Evolutionary conservation across 306 rosid species (phyloP).

Genomic region (Alnus rubra): DNA sequence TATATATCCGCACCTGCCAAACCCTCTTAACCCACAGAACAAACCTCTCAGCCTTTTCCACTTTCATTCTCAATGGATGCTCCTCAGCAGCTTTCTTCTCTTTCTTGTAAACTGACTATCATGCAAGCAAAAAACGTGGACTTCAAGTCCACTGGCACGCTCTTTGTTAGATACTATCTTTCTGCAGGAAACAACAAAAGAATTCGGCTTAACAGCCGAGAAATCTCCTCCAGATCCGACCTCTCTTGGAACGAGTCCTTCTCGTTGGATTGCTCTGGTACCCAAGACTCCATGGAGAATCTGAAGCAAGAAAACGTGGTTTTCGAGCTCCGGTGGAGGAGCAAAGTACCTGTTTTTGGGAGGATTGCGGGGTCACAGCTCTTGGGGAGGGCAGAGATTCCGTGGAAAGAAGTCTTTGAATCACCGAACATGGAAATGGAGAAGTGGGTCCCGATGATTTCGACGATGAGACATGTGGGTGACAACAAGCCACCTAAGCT

Average conservation of each 20-base stretch:
- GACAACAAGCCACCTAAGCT: slow-evolving; percentile 34
- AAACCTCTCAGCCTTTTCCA: neutral
- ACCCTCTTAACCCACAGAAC: neutral
- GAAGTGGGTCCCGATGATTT: slow-evolving; percentile 59
- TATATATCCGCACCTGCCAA: slow-evolving; percentile 21
- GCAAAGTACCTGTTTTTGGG: slow-evolving; percentile 33
- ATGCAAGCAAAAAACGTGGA: slow-evolving; percentile 51
- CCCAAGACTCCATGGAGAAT: slow-evolving; percentile 40
- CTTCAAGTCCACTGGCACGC: slow-evolving; percentile 36
- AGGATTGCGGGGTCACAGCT: slow-evolving; percentile 56
- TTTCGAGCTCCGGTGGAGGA: slow-evolving; percentile 70
- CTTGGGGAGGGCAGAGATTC: slow-evolving; percentile 63
- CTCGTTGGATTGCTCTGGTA: slow-evolving; percentile 63
- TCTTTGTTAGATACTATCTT: slow-evolving; percentile 60
- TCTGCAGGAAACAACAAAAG: slow-evolving; percentile 45
- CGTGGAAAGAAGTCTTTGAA: slow-evolving; percentile 60
- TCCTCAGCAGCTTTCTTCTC: slow-evolving; percentile 35
- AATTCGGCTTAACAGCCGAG: slow-evolving; percentile 48
- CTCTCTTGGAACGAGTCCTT: slow-evolving; percentile 71
- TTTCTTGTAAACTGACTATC: slow-evolving; percentile 56
- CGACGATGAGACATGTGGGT: slow-evolving; percentile 23
- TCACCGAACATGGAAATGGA: slow-evolving; percentile 62
- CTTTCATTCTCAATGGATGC: slow-evolving; percentile 35
- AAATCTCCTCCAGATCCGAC: slow-evolving; percentile 37
- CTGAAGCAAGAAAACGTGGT: slow-evolving; percentile 55